Conservation (phyloP, 805 yeast species). For the Saccharomycopsis oosterbeekiorum region DNA sequence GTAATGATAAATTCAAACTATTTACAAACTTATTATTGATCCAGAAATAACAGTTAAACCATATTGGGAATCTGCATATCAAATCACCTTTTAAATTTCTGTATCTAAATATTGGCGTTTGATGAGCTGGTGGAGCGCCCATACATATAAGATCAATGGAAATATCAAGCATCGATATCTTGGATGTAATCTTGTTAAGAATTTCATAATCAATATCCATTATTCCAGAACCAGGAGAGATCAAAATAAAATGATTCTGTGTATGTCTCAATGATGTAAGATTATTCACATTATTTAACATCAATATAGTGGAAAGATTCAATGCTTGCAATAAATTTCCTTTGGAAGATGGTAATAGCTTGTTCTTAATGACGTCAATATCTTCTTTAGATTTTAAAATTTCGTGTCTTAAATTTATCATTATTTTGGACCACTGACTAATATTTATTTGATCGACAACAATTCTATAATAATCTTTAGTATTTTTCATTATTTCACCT, state of each 20-base stretch:
- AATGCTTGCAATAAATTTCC: slow-evolving; percentile 85
- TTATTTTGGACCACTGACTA: slow-evolving; percentile 81
- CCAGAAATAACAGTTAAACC: slow-evolving; percentile 95
- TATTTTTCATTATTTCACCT: slow-evolving; percentile 61
- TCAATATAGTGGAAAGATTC: slow-evolving; percentile 66
- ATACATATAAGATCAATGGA: slow-evolving; percentile 85
- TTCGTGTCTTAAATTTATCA: slow-evolving; percentile 78
- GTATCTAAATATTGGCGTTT: slow-evolving; percentile 80
- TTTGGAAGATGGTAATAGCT: slow-evolving; percentile 75
- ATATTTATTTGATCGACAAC: slow-evolving; percentile 93
- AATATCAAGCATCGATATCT: slow-evolving; percentile 67
- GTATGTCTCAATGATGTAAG: slow-evolving; percentile 79
- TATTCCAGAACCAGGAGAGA: slow-evolving; percentile 89
- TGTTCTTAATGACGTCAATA: slow-evolving; percentile 38
- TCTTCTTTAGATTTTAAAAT: slow-evolving; percentile 75
- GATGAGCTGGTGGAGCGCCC: slow-evolving; percentile 85
- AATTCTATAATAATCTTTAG: slow-evolving; percentile 78
- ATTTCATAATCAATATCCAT: slow-evolving; percentile 84
- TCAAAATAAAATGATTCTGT: slow-evolving; percentile 76
- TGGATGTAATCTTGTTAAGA: slow-evolving; percentile 62
- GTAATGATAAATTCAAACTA: slow-evolving; percentile 5
- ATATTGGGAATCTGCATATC: slow-evolving; percentile 78
- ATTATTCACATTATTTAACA: slow-evolving; percentile 13
- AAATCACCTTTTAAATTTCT: slow-evolving; percentile 40
- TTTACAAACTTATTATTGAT: slow-evolving; percentile 28